Conservation (phyloP, 768 basidiomycete genomes). For the Mycena galericulata region DNA sequence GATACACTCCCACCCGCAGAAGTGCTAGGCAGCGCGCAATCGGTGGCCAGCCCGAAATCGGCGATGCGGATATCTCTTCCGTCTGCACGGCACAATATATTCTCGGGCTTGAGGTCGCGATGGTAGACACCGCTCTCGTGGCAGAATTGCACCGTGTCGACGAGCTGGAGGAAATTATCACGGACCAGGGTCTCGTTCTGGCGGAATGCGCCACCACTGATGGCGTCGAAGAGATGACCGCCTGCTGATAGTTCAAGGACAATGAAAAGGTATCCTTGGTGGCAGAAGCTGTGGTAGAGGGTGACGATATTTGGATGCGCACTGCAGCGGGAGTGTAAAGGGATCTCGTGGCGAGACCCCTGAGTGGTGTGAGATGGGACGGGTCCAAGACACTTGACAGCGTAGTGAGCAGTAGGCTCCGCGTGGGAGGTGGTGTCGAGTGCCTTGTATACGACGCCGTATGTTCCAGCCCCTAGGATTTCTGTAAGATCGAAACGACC, state of each 20-base stretch:
- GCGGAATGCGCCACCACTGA: constrained; percentile 48
- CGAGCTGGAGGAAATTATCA: constrained; percentile 57
- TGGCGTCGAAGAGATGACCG: constrained; percentile 62
- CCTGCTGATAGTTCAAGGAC: constrained; percentile 45
- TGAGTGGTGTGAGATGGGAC: too few species aligned
- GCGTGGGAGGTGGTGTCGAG: too few species aligned
- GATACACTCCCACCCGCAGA: not conserved
- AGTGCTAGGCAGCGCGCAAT: not conserved
- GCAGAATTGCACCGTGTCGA: constrained; percentile 60
- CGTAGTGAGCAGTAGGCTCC: too few species aligned
- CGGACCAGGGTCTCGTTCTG: constrained; percentile 56
- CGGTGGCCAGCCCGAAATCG: constrained; percentile 63
- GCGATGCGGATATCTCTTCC: constrained; percentile 57
- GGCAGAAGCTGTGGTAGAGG: too few species aligned
- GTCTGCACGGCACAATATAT: constrained; percentile 43
- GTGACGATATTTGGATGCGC: too few species aligned
- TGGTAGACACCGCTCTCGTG: constrained; percentile 47
- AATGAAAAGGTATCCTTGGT: constrained; percentile 48
- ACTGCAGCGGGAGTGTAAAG: too few species aligned
- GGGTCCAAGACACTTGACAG: too few species aligned
- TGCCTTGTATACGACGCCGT: too few species aligned
- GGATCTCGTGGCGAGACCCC: too few species aligned
- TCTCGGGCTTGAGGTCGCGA: constrained; percentile 25
- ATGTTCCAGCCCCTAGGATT: too few species aligned
- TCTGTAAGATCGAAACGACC: too few species aligned